Conservation (phyloP, 805 yeast genomes). For the Zygosaccharomyces siamensis region DNA sequence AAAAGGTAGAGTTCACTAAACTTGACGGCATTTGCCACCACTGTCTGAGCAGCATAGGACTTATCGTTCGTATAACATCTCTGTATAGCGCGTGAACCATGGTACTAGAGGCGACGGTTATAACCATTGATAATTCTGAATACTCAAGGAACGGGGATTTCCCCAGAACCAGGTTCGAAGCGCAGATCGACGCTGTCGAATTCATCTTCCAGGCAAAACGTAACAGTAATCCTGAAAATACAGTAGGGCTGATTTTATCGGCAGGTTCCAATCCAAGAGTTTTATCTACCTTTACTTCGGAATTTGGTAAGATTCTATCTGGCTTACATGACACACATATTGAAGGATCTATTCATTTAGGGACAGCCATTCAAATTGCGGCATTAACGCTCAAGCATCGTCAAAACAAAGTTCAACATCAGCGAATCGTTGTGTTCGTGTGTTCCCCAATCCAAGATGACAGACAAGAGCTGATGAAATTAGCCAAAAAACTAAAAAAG, state of each 20-base stretch:
- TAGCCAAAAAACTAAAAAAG: conserved; percentile 91
- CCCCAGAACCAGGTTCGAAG: conserved; percentile 80
- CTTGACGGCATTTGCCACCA: conserved; percentile 3
- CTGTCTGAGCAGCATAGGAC: neutral
- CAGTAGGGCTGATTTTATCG: conserved; percentile 85
- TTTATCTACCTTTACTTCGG: conserved; percentile 81
- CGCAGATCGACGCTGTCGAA: conserved; percentile 87
- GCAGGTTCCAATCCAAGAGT: conserved; percentile 86
- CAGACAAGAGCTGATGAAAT: conserved; percentile 66
- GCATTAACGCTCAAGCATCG: conserved; percentile 91
- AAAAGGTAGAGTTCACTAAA: conserved; percentile 5
- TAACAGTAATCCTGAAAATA: conserved; percentile 85
- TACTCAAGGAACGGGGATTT: conserved; percentile 95
- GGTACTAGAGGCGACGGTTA: conserved; percentile 96
- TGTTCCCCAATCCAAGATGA: conserved; percentile 74
- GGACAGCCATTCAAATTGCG: conserved; percentile 89
- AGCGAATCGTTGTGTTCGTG: conserved; percentile 83
- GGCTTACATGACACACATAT: conserved; percentile 80
- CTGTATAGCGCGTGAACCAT: conserved; percentile 35
- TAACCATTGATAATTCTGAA: conserved; percentile 93
- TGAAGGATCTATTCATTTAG: conserved; percentile 60
- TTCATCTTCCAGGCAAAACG: conserved; percentile 80
- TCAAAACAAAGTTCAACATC: conserved; percentile 87
- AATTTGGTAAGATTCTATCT: conserved; percentile 76
- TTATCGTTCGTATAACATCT: neutral